Base-by-base conservation (phyloP, 2,329 filamentous ascomycete species). In the Alternaria sp. region DNA sequence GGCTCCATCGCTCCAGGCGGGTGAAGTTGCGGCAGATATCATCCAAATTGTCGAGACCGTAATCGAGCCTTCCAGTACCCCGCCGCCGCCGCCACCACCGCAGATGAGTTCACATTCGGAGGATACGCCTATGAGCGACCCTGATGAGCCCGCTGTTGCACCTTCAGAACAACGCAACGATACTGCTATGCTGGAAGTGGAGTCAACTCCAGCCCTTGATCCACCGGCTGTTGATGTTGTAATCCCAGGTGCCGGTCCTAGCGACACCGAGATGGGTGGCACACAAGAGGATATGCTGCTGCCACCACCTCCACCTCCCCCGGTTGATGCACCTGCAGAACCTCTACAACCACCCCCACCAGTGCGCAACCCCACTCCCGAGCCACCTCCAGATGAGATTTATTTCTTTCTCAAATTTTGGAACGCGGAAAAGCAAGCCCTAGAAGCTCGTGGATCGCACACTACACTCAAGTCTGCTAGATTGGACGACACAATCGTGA, bases 321-420 rank as follows among this genome's bases (percentile, higher is more conserved):
- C 67, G 12, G 36, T 63, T 13, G 67, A 71, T 32, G 28, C 70
- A 13, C 63, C 61, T 15, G 50, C 57, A 6, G 73, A 69, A 30
- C 56, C 62, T 25, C 19, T 68, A 26, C 69, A 67, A 12, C 69
- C 66, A 21, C 70, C 73, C 10, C 69, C 67, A 26, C 72, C 71
- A 53, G 62, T 67, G 10, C 66, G 70, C 21, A 44, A 52, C 3
- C 68, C 64, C 12, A 68, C 69, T n/a, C 72, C 74, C 12, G 67
- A 70, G 13, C 67, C 68, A 44, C 68, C 71, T 11, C 67, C 72
- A 46, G 73, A 75, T n/a, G 77, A 81, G 53, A 75, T 81, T 3
- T 81, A 80, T 57, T 77, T 81, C 66, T 81, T 82, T 67, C 59
- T 82, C 17, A 82, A 82, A 57, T 70, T 76, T 28, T 82, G 80